phyloP scores from a whole-genome alignment of 2,329 filamentous ascomycete species.

The Escovopsis weberi region DNA sequence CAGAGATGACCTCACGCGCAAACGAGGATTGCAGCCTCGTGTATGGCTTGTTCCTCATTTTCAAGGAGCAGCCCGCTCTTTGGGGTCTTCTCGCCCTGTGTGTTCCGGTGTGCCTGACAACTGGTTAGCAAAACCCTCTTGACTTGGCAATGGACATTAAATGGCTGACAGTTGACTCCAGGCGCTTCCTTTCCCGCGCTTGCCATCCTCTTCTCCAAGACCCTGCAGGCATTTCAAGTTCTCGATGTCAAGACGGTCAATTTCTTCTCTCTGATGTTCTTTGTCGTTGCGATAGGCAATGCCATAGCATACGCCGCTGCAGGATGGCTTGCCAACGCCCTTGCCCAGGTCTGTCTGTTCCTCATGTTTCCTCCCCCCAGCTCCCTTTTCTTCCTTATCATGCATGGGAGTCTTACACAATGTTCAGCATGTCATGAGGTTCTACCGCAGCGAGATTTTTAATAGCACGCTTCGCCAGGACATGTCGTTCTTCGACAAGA shows the following conservation, averaged over 20 bases:
- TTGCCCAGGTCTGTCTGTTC: conserved; percentile 18
- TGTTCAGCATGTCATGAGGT: conserved; percentile 16
- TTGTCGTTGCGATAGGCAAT: conserved; percentile 33
- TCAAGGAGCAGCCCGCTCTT: conserved; percentile 17
- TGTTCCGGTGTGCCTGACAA: conserved; percentile 12
- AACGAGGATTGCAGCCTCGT: conserved; percentile 13
- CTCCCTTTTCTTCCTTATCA: background rate
- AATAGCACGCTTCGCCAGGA: conserved; percentile 39
- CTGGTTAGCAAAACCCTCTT: conserved; percentile 10
- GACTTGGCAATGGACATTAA: background rate
- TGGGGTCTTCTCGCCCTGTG: conserved; percentile 11
- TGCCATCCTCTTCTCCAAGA: conserved; percentile 24
- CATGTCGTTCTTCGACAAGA: conserved; percentile 31
- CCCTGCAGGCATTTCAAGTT: conserved; percentile 23
- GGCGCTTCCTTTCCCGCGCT: conserved; percentile 26
- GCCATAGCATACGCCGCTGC: conserved; percentile 26
- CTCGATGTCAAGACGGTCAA: conserved; percentile 24
- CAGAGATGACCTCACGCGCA: conserved; percentile 3
- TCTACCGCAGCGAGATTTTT: conserved; percentile 28
- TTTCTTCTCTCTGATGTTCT: conserved; percentile 43
- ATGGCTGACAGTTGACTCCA: conserved; percentile 4
- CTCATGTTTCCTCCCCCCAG: background rate
- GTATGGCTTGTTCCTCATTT: conserved; percentile 15
- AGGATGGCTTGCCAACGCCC: conserved; percentile 22
- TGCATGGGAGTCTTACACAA: background rate